These are phyloP conservation scores for Chlorella vulgaris DNA, from an alignment of 139 green algal genomes.

Conservation along the genomic window DNA sequence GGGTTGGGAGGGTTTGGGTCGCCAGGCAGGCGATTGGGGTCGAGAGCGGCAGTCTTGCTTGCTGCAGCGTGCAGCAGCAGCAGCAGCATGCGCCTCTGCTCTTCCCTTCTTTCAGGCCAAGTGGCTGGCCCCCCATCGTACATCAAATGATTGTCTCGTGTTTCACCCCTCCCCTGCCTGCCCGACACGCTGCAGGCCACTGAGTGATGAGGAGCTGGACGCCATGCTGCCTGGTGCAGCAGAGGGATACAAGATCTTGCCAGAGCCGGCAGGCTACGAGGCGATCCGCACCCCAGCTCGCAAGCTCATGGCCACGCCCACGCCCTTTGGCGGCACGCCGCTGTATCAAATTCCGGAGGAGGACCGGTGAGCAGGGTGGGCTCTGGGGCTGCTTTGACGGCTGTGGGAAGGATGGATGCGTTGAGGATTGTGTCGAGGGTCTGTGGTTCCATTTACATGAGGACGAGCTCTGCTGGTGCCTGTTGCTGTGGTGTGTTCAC, in stretches of 20 bases:
- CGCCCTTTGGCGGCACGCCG: conserved; percentile 80
- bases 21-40: too few species aligned
- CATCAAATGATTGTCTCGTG: too few species aligned
- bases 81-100: too few species aligned
- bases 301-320: conserved; percentile 94
- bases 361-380: conserved; percentile 15
- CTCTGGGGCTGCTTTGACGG: neutral
- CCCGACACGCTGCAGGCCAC: conserved; percentile 38
- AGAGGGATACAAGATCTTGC: conserved; percentile 89
- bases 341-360: conserved; percentile 62
- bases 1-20: neutral
- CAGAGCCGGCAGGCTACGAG: conserved; percentile 85
- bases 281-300: conserved; percentile 93
- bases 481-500: too few species aligned
- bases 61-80: too few species aligned
- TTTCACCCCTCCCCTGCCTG: neutral
- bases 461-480: too few species aligned
- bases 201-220: conserved; percentile 95
- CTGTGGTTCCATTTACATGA: too few species aligned
- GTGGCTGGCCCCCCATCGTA: too few species aligned
- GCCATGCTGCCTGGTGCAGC: conserved; percentile 86
- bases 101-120: too few species aligned
- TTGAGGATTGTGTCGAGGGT: too few species aligned
- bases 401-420: too few species aligned
- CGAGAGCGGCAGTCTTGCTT: too few species aligned